Base-by-base conservation (phyloP, 129 eudicot species). In the Tanacetum coccineum region DNA sequence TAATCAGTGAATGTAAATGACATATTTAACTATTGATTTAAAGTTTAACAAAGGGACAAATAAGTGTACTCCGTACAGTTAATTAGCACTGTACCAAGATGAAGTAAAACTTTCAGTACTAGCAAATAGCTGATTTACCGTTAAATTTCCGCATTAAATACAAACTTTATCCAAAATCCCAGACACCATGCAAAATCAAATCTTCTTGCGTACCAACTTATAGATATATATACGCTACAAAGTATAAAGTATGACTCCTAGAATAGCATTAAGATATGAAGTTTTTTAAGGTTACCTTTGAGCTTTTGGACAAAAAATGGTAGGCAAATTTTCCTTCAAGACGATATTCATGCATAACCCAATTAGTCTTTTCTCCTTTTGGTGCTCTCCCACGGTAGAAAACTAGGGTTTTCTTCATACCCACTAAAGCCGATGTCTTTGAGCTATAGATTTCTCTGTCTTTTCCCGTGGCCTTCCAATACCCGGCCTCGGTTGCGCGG, bases 271-370 rank as follows among this genome's bases (percentile, higher is more conserved):
- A 30, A 50, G 17, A 19, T 9, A 9, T 1, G 18, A 3, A n/a
- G 28, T 6, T 6, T 64, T 45, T 28, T 47, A n/a, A 1, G 13
- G 14, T 1, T 75, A 91, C 97, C 96, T 87, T 87, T 13, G 97
- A 83, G 75, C 79, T 81, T 14, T 80, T 79, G 0, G 96, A 91
- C 63, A 91, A 75, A 48, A 76, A 87, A 60, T 87, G 94, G 76
- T 87, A 91, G 3, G 97, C 84, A 65, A 91, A 85, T 74, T 91
- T 91, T 62, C 97, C 97, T 49, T 91, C 97, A 62, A 91, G 96
- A 21, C 97, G 86, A 51, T 87, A 91, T 48, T 91, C 97, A 72
- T 91, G 97, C 97, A 91, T 91, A 54, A 91, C 97, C 97, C 97
- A 91, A 66, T 91, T 87, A 49, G 87, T 85, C 51, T 91, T 91